Conservation (phyloP, 108 stramenopile genomes). For the Discostella stelligeroides region DNA sequence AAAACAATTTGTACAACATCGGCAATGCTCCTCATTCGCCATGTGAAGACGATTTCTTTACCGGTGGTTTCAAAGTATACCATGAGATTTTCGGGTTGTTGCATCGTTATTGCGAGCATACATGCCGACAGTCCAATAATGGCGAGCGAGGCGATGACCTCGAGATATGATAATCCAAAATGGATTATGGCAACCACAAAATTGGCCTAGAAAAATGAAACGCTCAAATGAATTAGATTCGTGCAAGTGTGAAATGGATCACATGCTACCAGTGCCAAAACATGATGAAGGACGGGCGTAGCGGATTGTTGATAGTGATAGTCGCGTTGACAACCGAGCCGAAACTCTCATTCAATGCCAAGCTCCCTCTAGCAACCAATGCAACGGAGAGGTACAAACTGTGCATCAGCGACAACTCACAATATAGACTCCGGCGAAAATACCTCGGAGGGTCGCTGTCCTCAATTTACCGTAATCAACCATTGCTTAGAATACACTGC, state of each 20-base stretch:
- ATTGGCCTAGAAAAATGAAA: conserved; percentile 5
- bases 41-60: conserved; percentile 37
- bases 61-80: conserved; percentile 40
- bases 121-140: conserved; percentile 19
- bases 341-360: no score
- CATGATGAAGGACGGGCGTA: background rate
- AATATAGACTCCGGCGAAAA: conserved; percentile 36
- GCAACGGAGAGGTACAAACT: background rate
- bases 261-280: background rate
- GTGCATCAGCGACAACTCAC: conserved; percentile 11
- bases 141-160: conserved; percentile 6
- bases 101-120: conserved; percentile 30
- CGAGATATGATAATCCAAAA: conserved; percentile 27
- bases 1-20: conserved; percentile 24
- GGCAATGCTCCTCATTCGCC: conserved; percentile 24
- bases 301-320: no score
- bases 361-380: background rate
- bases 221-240: background rate
- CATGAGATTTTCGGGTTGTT: conserved; percentile 40
- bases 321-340: no score
- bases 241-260: background rate
- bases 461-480: conserved; percentile 37
- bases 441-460: conserved; percentile 35
- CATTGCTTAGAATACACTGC: no score
- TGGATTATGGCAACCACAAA: conserved; percentile 18